A percentile compares a stretch with the other conserved stretches of the same genome.
These are phyloP conservation scores for Mortierella polycephala DNA, from an alignment of 371 early-diverging fungal genomes.

Conservation along the genomic window DNA sequence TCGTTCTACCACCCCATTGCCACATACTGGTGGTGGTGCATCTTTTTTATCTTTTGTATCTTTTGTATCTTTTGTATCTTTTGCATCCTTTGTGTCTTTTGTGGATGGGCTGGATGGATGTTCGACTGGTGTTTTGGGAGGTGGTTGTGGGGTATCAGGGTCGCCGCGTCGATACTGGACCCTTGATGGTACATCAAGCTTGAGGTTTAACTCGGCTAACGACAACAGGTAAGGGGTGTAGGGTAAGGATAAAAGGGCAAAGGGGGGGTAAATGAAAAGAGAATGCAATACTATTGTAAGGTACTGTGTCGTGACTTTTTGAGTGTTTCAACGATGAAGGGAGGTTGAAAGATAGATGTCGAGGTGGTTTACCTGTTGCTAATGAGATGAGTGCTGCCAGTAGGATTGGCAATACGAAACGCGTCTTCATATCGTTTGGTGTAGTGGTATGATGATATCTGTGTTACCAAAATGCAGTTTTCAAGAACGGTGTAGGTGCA, in stretches of 20 bases:
- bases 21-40: conserved; percentile 71
- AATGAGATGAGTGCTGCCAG: not conserved
- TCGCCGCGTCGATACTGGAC: not conserved
- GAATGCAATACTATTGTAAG: no score
- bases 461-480: not conserved
- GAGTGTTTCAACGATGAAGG: no score
- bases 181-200: not conserved
- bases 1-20: conserved; percentile 91
- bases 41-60: not conserved
- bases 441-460: not conserved
- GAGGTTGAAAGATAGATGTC: not conserved
- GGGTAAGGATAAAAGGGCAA: not conserved
- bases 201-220: not conserved
- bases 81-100: not conserved
- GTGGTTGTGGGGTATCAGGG: not conserved
- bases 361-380: conserved; percentile 7
- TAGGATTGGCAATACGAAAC: not conserved
- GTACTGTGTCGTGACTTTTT: no score
- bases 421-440: conserved; percentile 3
- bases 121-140: conserved; percentile 1
- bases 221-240: not conserved
- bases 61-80: not conserved
- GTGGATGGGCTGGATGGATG: not conserved
- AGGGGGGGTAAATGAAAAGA: not conserved
- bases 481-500: no score